A percentile compares a stretch with the other conserved stretches of the same genome.
phyloP scores from a whole-genome alignment of 768 basidiomycete genomes.

The Mycena polygramma region DNA sequence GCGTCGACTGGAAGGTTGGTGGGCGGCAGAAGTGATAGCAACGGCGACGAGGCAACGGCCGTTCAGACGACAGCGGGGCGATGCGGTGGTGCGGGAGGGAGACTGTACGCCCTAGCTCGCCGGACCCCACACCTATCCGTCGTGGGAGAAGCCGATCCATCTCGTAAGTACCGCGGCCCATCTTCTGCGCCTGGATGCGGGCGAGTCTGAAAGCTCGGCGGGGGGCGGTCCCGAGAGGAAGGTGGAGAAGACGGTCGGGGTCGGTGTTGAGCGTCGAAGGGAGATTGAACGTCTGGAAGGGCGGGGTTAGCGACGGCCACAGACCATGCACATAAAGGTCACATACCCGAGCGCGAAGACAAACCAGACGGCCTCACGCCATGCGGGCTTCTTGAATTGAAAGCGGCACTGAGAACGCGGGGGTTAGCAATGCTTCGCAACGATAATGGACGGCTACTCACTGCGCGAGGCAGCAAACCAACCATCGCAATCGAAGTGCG shows the following conservation, averaged over 20 bases:
- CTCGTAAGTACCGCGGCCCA: not conserved
- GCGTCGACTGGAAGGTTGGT: constrained; percentile 16
- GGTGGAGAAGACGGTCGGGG: too few species aligned
- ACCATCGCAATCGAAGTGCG: not conserved
- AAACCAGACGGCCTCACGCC: not conserved
- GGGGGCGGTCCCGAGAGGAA: not conserved
- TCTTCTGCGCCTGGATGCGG: not conserved
- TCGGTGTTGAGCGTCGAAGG: too few species aligned
- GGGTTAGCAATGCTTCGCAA: not conserved
- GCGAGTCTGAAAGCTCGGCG: not conserved
- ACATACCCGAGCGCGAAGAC: not conserved
- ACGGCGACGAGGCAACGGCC: not conserved
- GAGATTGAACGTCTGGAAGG: not conserved
- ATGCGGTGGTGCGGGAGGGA: not conserved
- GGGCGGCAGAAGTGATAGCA: not conserved
- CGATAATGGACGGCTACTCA: not conserved
- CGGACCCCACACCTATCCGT: not conserved
- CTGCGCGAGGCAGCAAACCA: not conserved
- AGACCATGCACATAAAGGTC: not conserved
- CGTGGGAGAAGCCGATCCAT: not conserved
- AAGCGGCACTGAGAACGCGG: not conserved
- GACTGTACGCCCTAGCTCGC: constrained; percentile 5
- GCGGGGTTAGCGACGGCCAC: not conserved
- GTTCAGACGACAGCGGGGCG: constrained; percentile 5
- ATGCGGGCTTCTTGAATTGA: not conserved